These are phyloP conservation scores for Gynostemma pentaphyllum DNA, from an alignment of 306 rosid species.

Conservation along the genomic window DNA sequence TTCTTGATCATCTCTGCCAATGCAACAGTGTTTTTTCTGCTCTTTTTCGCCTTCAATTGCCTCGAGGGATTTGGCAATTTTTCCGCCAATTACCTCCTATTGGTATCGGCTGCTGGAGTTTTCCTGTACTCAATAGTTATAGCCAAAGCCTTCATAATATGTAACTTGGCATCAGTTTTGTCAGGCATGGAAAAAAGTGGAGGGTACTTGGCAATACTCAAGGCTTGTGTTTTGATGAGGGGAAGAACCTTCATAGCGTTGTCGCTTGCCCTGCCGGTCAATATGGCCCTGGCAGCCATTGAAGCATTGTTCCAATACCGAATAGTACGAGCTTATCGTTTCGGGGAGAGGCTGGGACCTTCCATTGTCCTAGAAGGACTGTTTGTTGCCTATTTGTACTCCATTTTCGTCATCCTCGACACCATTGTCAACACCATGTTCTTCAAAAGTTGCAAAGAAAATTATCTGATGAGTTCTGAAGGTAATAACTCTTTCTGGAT, in stretches of 20 bases:
- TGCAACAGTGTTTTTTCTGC: constrained; percentile 48
- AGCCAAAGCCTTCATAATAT: constrained; percentile 61
- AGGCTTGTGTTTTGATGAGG: constrained; percentile 52
- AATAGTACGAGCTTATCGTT: constrained; percentile 33
- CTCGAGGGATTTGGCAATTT: constrained; percentile 32
- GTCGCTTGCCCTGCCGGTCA: constrained; percentile 60
- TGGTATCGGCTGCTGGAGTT: constrained; percentile 60
- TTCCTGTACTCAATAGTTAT: constrained; percentile 73
- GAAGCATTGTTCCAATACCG: constrained; percentile 85
- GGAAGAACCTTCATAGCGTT: constrained; percentile 67
- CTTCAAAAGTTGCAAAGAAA: constrained; percentile 41
- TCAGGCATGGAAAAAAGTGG: constrained; percentile 62
- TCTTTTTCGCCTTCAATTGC: constrained; percentile 54
- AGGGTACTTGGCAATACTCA: constrained; percentile 55
- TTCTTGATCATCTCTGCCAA: constrained; percentile 63
- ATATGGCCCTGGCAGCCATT: constrained; percentile 50
- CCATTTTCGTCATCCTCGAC: constrained; percentile 61
- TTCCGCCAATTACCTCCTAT: constrained; percentile 25
- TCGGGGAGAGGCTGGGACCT: constrained; percentile 21
- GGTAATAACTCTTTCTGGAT: constrained; percentile 11
- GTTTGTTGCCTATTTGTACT: constrained; percentile 66
- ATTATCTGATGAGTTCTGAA: constrained; percentile 17
- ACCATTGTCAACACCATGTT: constrained; percentile 55
- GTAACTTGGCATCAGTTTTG: constrained; percentile 54
- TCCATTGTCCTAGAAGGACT: constrained; percentile 48